Conservation (phyloP, 805 yeast species). For the Kodamaea hsintzibuensis region DNA sequence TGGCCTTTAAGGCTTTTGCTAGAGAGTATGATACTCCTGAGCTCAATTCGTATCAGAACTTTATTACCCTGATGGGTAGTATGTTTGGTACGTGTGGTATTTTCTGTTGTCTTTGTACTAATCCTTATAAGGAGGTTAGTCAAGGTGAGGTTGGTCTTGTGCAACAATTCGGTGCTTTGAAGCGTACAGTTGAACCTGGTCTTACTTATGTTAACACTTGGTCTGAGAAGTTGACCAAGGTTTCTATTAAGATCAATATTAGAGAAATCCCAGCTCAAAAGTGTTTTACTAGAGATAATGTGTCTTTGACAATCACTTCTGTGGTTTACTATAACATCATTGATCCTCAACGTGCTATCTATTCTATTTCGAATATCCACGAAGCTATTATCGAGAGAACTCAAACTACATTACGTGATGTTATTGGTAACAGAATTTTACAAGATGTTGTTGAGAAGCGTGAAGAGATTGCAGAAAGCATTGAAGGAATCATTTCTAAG, state of each 20-base stretch:
- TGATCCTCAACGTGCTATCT: constrained; percentile 67
- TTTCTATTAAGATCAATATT: constrained; percentile 58
- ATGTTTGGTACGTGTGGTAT: constrained; percentile 55
- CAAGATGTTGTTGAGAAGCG: constrained; percentile 75
- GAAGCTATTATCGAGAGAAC: constrained; percentile 64
- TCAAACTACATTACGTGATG: constrained; percentile 72
- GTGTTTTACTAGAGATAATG: constrained; percentile 73
- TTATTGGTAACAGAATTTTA: constrained; percentile 61
- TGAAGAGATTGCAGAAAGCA: constrained; percentile 67
- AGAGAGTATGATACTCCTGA: constrained; percentile 40
- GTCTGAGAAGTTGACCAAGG: constrained; percentile 53
- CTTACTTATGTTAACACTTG: constrained; percentile 63
- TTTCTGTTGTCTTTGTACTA: constrained; percentile 57
- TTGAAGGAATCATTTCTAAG: constrained; percentile 58
- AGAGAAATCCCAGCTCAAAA: constrained; percentile 65
- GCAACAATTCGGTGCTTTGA: constrained; percentile 64
- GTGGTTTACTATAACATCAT: constrained; percentile 67
- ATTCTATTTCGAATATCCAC: constrained; percentile 54
- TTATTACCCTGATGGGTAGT: constrained; percentile 44
- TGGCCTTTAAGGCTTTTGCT: constrained; percentile 45
- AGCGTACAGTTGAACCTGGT: constrained; percentile 70
- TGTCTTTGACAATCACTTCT: constrained; percentile 59
- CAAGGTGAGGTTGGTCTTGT: constrained; percentile 73
- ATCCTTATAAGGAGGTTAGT: constrained; percentile 59
- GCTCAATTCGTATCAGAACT: constrained; percentile 40